A percentile compares a stretch with the other conserved stretches of the same genome.
These are phyloP conservation scores for Sclerotinia subarctica DNA, from an alignment of 2,329 filamentous ascomycete species.

Conservation along the genomic window DNA sequence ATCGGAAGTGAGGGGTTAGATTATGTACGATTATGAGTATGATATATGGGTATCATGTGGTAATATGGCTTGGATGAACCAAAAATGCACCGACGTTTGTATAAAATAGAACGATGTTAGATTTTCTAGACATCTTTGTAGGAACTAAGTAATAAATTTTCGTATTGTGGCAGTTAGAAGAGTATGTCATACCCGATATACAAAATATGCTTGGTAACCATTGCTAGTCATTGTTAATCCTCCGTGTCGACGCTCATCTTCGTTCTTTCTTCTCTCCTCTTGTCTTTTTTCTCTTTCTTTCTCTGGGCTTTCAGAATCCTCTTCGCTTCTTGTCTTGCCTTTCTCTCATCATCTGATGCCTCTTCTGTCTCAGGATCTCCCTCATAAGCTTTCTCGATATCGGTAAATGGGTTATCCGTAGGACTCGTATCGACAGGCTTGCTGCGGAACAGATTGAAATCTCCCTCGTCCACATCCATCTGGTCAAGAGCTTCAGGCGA, in stretches of 20 bases:
- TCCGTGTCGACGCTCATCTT: conserved; percentile 16
- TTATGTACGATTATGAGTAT: conserved; percentile 1
- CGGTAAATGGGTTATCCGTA: background rate
- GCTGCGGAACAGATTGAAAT: conserved; percentile 19
- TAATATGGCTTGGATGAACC: background rate
- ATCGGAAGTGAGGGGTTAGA: background rate
- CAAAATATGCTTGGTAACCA: background rate
- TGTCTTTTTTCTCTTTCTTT: conserved; percentile 20
- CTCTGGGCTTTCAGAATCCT: conserved; percentile 8
- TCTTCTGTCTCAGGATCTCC: conserved; percentile 14
- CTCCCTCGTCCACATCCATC: conserved; percentile 16
- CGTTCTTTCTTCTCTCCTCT: conserved; percentile 15
- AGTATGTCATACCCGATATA: background rate
- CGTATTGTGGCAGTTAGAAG: background rate
- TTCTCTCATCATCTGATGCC: conserved; percentile 7
- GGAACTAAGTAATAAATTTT: background rate
- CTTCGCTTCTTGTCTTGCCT: conserved; percentile 16
- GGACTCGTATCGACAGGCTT: conserved; percentile 11
- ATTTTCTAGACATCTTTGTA: background rate
- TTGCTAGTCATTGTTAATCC: background rate
- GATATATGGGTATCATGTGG: background rate
- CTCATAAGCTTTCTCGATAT: conserved; percentile 18
- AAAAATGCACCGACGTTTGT: background rate
- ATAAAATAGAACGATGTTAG: background rate
- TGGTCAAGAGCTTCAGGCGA: conserved; percentile 6